A percentile compares a stretch with the other conserved stretches of the same genome.
phyloP scores from a whole-genome alignment of 495 filamentous ascomycete species.

The Neurospora sublineolata region DNA sequence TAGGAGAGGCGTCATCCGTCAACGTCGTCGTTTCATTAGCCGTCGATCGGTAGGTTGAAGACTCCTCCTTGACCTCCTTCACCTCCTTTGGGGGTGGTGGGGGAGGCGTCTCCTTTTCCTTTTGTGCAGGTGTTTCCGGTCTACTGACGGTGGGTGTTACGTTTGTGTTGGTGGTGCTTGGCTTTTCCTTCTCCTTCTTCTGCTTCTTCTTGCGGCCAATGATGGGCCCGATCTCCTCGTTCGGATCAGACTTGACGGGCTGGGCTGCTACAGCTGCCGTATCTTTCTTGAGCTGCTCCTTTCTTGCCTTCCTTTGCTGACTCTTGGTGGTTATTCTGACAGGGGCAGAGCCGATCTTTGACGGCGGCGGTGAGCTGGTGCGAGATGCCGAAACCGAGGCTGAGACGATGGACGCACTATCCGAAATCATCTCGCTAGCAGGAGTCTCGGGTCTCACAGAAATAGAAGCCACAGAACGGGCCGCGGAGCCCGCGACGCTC shows the following conservation, averaged over 20 bases:
- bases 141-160: slow-evolving; percentile 29
- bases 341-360: slow-evolving; percentile 65
- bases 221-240: slow-evolving; percentile 66
- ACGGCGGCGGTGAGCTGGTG: slow-evolving; percentile 67
- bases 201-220: slow-evolving; percentile 84
- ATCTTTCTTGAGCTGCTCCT: slow-evolving; percentile 54
- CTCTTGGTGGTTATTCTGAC: slow-evolving; percentile 77
- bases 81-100: slow-evolving; percentile 23
- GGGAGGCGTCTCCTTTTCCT: slow-evolving; percentile 11
- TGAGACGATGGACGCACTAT: slow-evolving; percentile 66
- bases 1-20: slow-evolving; percentile 14
- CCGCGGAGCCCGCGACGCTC: slow-evolving; percentile 15
- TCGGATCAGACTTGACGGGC: slow-evolving; percentile 42
- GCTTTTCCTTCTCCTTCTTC: slow-evolving; percentile 53
- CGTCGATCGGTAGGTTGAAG: slow-evolving; percentile 21
- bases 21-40: slow-evolving; percentile 23
- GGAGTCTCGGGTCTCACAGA: slow-evolving; percentile 67
- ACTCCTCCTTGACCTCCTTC: slow-evolving; percentile 20
- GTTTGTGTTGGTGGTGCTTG: slow-evolving; percentile 15
- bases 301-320: slow-evolving; percentile 78
- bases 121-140: slow-evolving; percentile 20
- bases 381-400: slow-evolving; percentile 63
- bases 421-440: slow-evolving; percentile 61
- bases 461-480: slow-evolving; percentile 31
- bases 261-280: slow-evolving; percentile 34